A percentile compares a stretch with the other conserved stretches of the same genome.
These are phyloP conservation scores for Solanum hybrid DNA, from an alignment of 305 asterid genomes.

Conservation along the genomic window DNA sequence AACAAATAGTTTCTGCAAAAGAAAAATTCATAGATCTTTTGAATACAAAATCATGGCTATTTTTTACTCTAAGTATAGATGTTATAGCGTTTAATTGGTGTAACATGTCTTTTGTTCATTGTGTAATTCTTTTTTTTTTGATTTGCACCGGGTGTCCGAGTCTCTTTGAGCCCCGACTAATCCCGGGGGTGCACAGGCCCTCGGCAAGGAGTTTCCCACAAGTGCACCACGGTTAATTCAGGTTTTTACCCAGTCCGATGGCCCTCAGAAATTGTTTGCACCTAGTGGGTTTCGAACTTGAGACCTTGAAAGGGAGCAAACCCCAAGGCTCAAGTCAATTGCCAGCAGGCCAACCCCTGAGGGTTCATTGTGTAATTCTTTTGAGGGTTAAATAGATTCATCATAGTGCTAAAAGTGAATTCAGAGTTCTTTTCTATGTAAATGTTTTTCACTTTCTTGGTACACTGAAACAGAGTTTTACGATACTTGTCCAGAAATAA, in stretches of 20 bases:
- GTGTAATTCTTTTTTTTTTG: neutral
- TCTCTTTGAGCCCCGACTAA: no score
- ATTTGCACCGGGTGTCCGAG: no score
- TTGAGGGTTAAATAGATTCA: neutral
- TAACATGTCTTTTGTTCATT: neutral
- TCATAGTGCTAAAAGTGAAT: neutral
- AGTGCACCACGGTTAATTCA: no score
- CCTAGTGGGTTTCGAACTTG: no score
- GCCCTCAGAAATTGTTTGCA: no score
- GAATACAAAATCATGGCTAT: neutral
- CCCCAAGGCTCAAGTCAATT: no score
- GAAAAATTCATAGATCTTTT: neutral
- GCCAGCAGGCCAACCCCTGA: no score
- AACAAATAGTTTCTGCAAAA: neutral
- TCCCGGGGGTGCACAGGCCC: no score
- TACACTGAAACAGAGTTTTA: neutral
- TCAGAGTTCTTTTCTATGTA: neutral
- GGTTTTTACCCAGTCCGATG: no score
- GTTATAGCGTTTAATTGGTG: neutral
- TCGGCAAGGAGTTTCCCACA: no score
- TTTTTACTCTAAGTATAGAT: neutral
- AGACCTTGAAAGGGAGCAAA: no score
- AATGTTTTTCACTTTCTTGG: neutral
- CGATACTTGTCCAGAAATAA: neutral
- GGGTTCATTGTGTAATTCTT: neutral